phyloP scores from a whole-genome alignment of 805 yeast genomes.

The Pichia manshurica region DNA sequence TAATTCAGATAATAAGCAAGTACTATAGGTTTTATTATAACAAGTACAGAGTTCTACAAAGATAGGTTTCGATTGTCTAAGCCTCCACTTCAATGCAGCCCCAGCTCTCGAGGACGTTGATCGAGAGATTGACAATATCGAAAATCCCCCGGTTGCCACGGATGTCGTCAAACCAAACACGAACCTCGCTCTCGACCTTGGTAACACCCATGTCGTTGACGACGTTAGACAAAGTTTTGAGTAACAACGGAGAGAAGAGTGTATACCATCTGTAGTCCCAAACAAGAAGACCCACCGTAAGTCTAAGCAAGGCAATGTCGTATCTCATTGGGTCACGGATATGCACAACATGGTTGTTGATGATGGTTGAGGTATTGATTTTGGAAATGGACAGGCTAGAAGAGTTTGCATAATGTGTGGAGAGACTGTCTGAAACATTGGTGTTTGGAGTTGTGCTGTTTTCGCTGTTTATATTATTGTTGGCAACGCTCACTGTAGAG shows the following conservation, averaged over 20 bases:
- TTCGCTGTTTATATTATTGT: background rate
- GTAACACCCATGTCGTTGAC: slow-evolving; percentile 74
- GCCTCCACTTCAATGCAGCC: slow-evolving; percentile 32
- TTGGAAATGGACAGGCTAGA: slow-evolving; percentile 2
- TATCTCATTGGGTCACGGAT: slow-evolving; percentile 26
- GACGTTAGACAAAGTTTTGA: slow-evolving; percentile 52
- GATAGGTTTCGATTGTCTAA: background rate
- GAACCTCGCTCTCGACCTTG: slow-evolving; percentile 66
- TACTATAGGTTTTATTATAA: no score
- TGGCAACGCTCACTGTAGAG: slow-evolving; percentile 1
- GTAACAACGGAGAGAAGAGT: slow-evolving; percentile 72
- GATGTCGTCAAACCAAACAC: slow-evolving; percentile 55
- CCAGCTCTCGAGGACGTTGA: slow-evolving; percentile 43
- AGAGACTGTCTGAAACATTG: background rate
- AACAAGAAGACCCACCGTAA: slow-evolving; percentile 74
- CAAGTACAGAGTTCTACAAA: no score
- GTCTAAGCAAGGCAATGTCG: slow-evolving; percentile 57
- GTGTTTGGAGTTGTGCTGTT: background rate
- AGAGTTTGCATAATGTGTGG: background rate
- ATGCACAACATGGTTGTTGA: slow-evolving; percentile 1
- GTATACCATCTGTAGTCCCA: slow-evolving; percentile 98
- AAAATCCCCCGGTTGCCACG: slow-evolving; percentile 47
- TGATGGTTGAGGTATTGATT: background rate
- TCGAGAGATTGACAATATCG: slow-evolving; percentile 48
- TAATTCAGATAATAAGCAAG: no score